These are phyloP conservation scores for Saccharomycopsis schoenii DNA, from an alignment of 805 yeast genomes.

Conservation along the genomic window DNA sequence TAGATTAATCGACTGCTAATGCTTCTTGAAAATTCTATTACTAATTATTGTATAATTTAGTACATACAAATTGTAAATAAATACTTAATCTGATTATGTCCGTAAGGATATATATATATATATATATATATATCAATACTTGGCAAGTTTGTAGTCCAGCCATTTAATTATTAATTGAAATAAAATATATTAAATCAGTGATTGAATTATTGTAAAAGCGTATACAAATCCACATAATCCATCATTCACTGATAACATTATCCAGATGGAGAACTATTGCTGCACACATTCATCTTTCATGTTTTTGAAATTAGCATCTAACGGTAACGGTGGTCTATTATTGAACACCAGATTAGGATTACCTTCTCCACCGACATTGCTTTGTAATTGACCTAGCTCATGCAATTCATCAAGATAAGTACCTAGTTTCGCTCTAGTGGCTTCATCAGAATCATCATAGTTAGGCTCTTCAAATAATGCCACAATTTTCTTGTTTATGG, in stretches of 20 bases:
- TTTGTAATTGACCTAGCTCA: conserved; percentile 58
- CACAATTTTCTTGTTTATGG: conserved; percentile 50
- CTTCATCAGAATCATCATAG: conserved; percentile 41
- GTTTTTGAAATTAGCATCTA: background rate
- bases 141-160: too few relatives aligned
- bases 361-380: background rate
- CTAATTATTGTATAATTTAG: background rate
- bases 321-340: background rate
- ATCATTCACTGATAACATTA: too few relatives aligned
- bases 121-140: too few relatives aligned
- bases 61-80: conserved; percentile 4
- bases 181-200: too few relatives aligned
- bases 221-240: too few relatives aligned
- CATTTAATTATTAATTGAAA: too few relatives aligned
- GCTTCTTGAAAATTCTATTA: background rate
- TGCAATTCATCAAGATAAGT: conserved; percentile 57
- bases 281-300: conserved; percentile 2
- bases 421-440: conserved; percentile 42
- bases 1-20: background rate
- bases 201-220: background rate
- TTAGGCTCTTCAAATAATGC: conserved; percentile 53
- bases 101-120: background rate
- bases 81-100: background rate
- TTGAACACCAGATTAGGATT: background rate
- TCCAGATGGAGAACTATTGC: conserved; percentile 3